Evolutionary conservation across 2,329 filamentous ascomycete genomes (phyloP).

Genomic region (Paramyrothecium roridum): DNA sequence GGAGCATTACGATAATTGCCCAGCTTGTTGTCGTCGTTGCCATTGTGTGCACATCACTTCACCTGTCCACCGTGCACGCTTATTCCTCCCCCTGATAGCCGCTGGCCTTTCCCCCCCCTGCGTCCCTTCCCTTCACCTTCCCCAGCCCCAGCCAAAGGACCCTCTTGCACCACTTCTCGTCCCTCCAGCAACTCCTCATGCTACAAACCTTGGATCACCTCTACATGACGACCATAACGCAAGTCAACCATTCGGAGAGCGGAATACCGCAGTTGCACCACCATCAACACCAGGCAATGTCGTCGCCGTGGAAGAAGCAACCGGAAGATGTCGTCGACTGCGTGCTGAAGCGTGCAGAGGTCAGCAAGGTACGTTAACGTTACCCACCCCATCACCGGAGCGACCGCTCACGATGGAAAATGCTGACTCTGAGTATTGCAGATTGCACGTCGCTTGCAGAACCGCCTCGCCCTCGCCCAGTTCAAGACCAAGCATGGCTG

Average conservation of each 20-base stretch:
- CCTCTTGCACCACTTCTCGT: neutral
- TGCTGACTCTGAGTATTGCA: slow-evolving; percentile 33
- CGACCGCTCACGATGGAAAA: slow-evolving; percentile 2
- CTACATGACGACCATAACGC: neutral
- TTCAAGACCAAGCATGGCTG: slow-evolving; percentile 97
- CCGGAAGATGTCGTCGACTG: slow-evolving; percentile 64
- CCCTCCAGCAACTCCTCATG: neutral
- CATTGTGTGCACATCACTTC: neutral
- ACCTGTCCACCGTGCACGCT: neutral
- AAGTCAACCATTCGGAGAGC: neutral
- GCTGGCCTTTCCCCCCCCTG: neutral
- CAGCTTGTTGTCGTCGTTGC: neutral
- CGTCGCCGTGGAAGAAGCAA: slow-evolving; percentile 61
- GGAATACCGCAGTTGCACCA: neutral
- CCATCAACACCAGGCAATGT: slow-evolving; percentile 37
- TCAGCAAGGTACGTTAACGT: slow-evolving; percentile 64
- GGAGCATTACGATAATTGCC: too few relatives aligned
- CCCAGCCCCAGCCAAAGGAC: neutral
- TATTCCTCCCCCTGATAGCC: neutral
- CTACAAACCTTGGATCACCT: neutral
- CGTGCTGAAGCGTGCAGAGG: slow-evolving; percentile 69
- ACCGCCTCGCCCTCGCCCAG: slow-evolving; percentile 90
- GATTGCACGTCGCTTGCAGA: slow-evolving; percentile 92
- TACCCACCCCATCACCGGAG: neutral
- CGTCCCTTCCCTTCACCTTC: neutral